phyloP scores from a whole-genome alignment of 2,329 filamentous ascomycete species.

The Colletotrichum melonis region DNA sequence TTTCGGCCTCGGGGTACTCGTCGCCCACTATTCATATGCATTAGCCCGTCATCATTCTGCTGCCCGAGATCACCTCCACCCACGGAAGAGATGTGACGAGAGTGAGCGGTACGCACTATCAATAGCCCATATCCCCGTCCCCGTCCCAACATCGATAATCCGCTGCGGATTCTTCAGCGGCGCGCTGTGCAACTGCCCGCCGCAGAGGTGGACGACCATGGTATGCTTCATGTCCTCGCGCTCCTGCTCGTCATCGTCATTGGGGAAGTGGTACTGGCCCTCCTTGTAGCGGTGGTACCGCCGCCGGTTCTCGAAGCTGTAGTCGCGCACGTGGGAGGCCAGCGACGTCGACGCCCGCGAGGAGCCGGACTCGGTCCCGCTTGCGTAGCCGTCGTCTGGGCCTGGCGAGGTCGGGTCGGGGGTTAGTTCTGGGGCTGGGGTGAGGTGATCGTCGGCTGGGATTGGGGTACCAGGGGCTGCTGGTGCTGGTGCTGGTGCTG shows the following conservation, averaged over 20 bases:
- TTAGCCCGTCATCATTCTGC: background rate
- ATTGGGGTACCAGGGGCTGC: background rate
- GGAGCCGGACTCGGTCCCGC: constrained; percentile 37
- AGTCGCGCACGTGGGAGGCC: constrained; percentile 50
- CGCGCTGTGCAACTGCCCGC: constrained; percentile 52
- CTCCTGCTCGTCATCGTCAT: constrained; percentile 55
- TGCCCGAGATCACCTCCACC: background rate
- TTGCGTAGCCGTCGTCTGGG: constrained; percentile 30
- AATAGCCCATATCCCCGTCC: constrained; percentile 70
- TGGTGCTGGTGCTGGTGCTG: no score
- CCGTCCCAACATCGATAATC: constrained; percentile 58
- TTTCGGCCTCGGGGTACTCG: constrained; percentile 65
- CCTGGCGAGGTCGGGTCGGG: background rate
- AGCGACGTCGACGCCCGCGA: constrained; percentile 41
- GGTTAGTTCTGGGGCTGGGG: background rate
- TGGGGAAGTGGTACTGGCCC: constrained; percentile 57
- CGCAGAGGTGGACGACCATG: constrained; percentile 50
- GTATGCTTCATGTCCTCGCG: constrained; percentile 53
- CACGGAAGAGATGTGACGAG: background rate
- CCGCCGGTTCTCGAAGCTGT: constrained; percentile 54
- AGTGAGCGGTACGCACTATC: constrained; percentile 52
- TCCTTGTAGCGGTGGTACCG: constrained; percentile 55
- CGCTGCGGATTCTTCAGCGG: constrained; percentile 52
- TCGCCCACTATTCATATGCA: constrained; percentile 63
- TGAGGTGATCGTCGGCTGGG: background rate